Evolutionary conservation across 371 early-diverging fungal genomes (phyloP).

Genomic region (Funneliformis caledonium): DNA sequence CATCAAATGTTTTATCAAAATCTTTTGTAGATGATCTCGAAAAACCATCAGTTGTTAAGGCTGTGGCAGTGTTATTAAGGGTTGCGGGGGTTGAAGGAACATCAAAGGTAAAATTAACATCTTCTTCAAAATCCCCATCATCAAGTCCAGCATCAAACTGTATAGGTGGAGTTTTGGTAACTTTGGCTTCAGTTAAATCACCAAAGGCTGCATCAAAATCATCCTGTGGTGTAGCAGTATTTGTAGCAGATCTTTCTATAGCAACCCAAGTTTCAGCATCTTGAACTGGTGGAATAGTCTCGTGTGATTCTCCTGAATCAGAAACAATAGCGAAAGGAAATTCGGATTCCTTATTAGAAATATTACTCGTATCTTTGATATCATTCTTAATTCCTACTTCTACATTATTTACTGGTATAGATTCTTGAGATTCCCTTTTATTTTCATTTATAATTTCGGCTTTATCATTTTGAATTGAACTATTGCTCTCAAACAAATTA

Average conservation of each 20-base stretch:
- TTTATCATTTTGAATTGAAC: not conserved
- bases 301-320: not conserved
- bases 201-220: constrained; percentile 36
- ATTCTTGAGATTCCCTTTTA: not conserved
- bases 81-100: not conserved
- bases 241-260: not conserved
- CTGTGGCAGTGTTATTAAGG: not conserved
- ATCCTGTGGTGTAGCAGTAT: not conserved
- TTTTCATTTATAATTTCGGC: not conserved
- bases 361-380: not conserved
- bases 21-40: not conserved
- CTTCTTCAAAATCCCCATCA: constrained; percentile 38
- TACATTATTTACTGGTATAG: not conserved
- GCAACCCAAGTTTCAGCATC: constrained; percentile 8
- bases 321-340: not conserved
- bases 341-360: not conserved
- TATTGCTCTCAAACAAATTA: not conserved
- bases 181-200: constrained; percentile 29
- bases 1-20: constrained; percentile 31
- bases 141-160: constrained; percentile 32
- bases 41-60: not conserved
- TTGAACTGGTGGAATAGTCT: not conserved
- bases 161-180: constrained; percentile 25
- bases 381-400: not conserved
- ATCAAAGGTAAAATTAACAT: constrained; percentile 37